Base-by-base conservation (phyloP, 2,329 filamentous ascomycete species). In the Drechslerella dactyloides region DNA sequence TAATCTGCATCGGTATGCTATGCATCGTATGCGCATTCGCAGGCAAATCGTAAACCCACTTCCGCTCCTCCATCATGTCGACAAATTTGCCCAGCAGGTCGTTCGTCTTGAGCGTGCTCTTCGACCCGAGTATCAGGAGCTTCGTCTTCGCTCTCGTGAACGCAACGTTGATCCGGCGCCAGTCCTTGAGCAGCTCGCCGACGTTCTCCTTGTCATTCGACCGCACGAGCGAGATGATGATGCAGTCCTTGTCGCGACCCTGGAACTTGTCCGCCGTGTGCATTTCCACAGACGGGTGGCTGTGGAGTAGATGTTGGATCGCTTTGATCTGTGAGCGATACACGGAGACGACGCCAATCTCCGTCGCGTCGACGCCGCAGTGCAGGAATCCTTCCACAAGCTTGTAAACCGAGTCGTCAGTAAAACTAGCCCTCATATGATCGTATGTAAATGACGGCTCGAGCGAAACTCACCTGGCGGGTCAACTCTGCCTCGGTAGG, bases 231-330 rank as follows among this genome's bases (percentile, higher is more conserved):
- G 87, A 91, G 7, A 99, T 84, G 13, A 99, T 86, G 0, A 97
- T 86, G 1, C 96, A 88, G 77, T 96, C 92, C 78, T 99, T 99
- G 80, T 99, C 94, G 8, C 94, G 86, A 5, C 94, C 94, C 79
- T 99, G 94, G 80, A 96, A 99, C 50, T 93, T 91, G 80, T 99
- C 94, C 1, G 94, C 93, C 0, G 94, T 97, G 80, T 99, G 92
- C 85, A 97, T 92, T 80, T 99, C 94, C 1, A 99, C 87, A 1
- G 85, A 85, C 0, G 83, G 81, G 0, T 83, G 81, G 75, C 83
- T 80, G 46, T 81, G 82, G 33, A 86, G 85, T 35, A 96, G 85
- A 74, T 90, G 90, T 0, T 99, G 84, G 1, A 96, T 82, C 0
- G 91, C 88, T 62, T 76, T 77, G 1, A 99, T 86, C 79, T 99